Conservation (phyloP, 2,329 filamentous ascomycete genomes). For the Piedraia hortae region DNA sequence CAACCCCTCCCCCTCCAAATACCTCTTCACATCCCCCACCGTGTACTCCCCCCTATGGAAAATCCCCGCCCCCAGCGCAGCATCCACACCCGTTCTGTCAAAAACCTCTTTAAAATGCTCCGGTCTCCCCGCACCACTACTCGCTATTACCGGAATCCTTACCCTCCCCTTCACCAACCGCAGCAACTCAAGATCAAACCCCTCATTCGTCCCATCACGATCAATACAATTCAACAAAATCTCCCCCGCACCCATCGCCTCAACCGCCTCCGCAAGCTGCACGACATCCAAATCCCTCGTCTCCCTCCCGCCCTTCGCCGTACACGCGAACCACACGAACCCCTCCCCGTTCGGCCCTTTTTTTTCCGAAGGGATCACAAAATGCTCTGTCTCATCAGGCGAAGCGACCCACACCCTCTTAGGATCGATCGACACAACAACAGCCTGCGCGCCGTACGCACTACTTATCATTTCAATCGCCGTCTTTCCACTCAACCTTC, state of each 20-base stretch:
- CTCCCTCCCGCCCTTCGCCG: slow-evolving; percentile 82
- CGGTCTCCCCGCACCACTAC: slow-evolving; percentile 70
- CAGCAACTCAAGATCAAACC: slow-evolving; percentile 84
- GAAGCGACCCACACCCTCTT: slow-evolving; percentile 61
- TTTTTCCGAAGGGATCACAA: slow-evolving; percentile 42
- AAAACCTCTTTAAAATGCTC: slow-evolving; percentile 82
- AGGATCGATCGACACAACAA: slow-evolving; percentile 85
- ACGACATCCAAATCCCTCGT: slow-evolving; percentile 82
- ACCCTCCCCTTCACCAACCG: slow-evolving; percentile 63
- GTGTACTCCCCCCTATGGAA: slow-evolving; percentile 93
- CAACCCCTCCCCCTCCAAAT: slow-evolving; percentile 41
- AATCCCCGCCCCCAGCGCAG: slow-evolving; percentile 85
- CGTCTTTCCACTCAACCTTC: slow-evolving; percentile 47
- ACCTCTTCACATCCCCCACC: slow-evolving; percentile 76
- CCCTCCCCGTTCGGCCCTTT: slow-evolving; percentile 50
- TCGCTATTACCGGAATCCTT: slow-evolving; percentile 82
- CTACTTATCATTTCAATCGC: slow-evolving; percentile 86
- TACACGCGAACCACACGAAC: slow-evolving; percentile 93
- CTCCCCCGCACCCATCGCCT: slow-evolving; percentile 88
- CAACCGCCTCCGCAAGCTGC: slow-evolving; percentile 64
- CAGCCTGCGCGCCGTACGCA: slow-evolving; percentile 87
- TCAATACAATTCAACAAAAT: slow-evolving; percentile 95
- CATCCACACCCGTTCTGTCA: slow-evolving; percentile 58
- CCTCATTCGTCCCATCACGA: slow-evolving; percentile 77
- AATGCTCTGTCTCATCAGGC: slow-evolving; percentile 40